These are phyloP conservation scores for Ascochyta fabae DNA, from an alignment of 2,329 filamentous ascomycete genomes.

Conservation along the genomic window DNA sequence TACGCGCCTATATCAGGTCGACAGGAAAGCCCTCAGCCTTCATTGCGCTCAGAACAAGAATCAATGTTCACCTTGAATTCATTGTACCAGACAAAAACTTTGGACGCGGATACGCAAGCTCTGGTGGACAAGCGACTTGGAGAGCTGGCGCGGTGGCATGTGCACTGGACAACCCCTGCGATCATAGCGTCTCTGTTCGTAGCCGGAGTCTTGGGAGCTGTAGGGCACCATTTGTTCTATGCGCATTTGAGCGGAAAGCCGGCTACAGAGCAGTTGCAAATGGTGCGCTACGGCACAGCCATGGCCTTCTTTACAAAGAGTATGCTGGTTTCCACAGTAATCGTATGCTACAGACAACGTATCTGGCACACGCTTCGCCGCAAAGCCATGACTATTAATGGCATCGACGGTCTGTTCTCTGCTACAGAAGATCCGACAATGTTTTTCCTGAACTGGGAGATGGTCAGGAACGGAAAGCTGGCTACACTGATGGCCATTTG, in stretches of 20 bases:
- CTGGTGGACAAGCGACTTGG: slow-evolving; percentile 42
- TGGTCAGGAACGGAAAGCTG: slow-evolving; percentile 45
- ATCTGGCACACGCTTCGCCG: slow-evolving; percentile 48
- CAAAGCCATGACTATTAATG: slow-evolving; percentile 47
- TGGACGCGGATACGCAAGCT: slow-evolving; percentile 42
- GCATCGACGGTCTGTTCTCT: slow-evolving; percentile 48
- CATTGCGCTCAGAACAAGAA: slow-evolving; percentile 17
- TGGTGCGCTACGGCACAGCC: slow-evolving; percentile 47
- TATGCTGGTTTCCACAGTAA: slow-evolving; percentile 42
- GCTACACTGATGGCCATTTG: slow-evolving; percentile 46
- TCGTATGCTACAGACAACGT: slow-evolving; percentile 47
- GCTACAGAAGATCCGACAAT: slow-evolving; percentile 45
- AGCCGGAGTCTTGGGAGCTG: slow-evolving; percentile 39
- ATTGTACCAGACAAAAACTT: slow-evolving; percentile 34
- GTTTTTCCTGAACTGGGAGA: slow-evolving; percentile 45
- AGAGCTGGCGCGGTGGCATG: slow-evolving; percentile 44
- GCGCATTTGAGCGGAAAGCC: slow-evolving; percentile 36
- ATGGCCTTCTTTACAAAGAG: slow-evolving; percentile 49
- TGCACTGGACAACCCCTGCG: slow-evolving; percentile 46
- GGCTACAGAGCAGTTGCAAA: slow-evolving; percentile 41
- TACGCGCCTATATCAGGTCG: slow-evolving; percentile 31
- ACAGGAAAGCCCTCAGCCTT: slow-evolving; percentile 19
- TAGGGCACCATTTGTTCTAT: slow-evolving; percentile 48
- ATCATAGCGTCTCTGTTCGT: slow-evolving; percentile 39
- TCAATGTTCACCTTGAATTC: slow-evolving; percentile 35